Percentiles rank a stretch among this genome's conserved stretches.
Evolutionary conservation across 116 monocot genomes (phyloP).

Genomic region (Cymodocea nodosa): DNA sequence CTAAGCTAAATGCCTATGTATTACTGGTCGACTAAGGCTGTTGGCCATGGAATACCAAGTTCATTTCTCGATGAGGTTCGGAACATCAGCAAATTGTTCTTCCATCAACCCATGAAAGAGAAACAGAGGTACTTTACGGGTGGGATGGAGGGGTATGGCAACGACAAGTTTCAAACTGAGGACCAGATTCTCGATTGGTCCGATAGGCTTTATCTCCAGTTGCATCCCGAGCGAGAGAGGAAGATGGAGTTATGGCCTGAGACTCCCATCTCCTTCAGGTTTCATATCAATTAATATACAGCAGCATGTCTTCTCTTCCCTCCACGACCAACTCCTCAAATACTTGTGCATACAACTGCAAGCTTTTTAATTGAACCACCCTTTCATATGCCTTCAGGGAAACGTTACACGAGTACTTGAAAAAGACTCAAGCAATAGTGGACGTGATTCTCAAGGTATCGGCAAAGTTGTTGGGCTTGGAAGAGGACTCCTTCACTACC

Average conservation of each 20-base stretch:
- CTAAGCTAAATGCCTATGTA: not conserved
- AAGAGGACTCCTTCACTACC: slow-evolving; percentile 30
- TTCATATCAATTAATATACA: no score
- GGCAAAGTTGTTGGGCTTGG: slow-evolving; percentile 31
- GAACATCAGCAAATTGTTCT: slow-evolving; percentile 16
- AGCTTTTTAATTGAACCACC: not conserved
- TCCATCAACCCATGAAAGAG: slow-evolving; percentile 30
- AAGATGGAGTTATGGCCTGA: slow-evolving; percentile 45
- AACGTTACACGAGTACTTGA: not conserved
- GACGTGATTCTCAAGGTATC: slow-evolving; percentile 18
- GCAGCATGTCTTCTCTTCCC: no score
- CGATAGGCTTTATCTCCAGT: slow-evolving; percentile 49
- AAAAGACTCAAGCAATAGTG: not conserved
- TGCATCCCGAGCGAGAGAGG: slow-evolving; percentile 42
- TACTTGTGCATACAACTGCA: no score
- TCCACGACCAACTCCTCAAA: no score
- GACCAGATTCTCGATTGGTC: slow-evolving; percentile 54
- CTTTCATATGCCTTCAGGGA: slow-evolving; percentile 2
- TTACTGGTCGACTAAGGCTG: slow-evolving; percentile 9
- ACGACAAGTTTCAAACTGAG: slow-evolving; percentile 24
- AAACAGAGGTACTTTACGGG: slow-evolving; percentile 25
- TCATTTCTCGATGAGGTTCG: slow-evolving; percentile 31
- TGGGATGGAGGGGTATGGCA: slow-evolving; percentile 56
- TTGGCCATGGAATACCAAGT: slow-evolving; percentile 24
- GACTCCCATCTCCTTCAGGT: slow-evolving; percentile 47